These are phyloP conservation scores for Exophiala viscosa DNA, from an alignment of 2,329 filamentous ascomycete species.

Conservation along the genomic window DNA sequence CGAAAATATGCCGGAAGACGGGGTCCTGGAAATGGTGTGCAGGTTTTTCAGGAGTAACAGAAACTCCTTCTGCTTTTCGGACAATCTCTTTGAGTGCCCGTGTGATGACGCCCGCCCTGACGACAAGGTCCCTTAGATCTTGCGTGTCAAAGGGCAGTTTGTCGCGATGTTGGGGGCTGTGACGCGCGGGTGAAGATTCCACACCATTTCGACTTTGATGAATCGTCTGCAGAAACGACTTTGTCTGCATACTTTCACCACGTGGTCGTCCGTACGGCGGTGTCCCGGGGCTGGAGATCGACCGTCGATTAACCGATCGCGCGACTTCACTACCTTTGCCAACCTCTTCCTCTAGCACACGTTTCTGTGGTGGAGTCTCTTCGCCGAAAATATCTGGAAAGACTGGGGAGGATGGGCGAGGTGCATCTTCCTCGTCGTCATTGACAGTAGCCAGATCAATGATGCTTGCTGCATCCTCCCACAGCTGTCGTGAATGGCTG, in stretches of 20 bases:
- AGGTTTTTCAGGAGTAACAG: slow-evolving; percentile 29
- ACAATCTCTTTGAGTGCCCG: slow-evolving; percentile 49
- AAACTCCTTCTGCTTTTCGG: slow-evolving; percentile 48
- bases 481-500: slow-evolving; percentile 52
- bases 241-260: slow-evolving; percentile 58
- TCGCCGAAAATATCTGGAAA: slow-evolving; percentile 57
- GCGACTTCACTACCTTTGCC: not conserved
- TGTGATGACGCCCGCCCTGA: slow-evolving; percentile 47
- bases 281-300: slow-evolving; percentile 27
- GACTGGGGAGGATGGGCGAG: slow-evolving; percentile 51
- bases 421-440: slow-evolving; percentile 53
- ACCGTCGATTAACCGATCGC: slow-evolving; percentile 19
- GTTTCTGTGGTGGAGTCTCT: slow-evolving; percentile 20
- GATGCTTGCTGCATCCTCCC: slow-evolving; percentile 64
- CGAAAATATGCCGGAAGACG: slow-evolving; percentile 48
- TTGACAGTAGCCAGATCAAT: slow-evolving; percentile 64
- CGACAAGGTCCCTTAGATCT: slow-evolving; percentile 60
- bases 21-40: slow-evolving; percentile 36
- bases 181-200: slow-evolving; percentile 30
- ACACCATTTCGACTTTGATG: slow-evolving; percentile 45
- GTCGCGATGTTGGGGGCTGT: slow-evolving; percentile 32
- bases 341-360: slow-evolving; percentile 14
- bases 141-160: slow-evolving; percentile 66
- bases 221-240: slow-evolving; percentile 59
- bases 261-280: slow-evolving; percentile 42